A percentile compares a stretch with the other conserved stretches of the same genome.
Conservation (phyloP, 2,329 filamentous ascomycete species). For the Nigrospora osmanthi region DNA sequence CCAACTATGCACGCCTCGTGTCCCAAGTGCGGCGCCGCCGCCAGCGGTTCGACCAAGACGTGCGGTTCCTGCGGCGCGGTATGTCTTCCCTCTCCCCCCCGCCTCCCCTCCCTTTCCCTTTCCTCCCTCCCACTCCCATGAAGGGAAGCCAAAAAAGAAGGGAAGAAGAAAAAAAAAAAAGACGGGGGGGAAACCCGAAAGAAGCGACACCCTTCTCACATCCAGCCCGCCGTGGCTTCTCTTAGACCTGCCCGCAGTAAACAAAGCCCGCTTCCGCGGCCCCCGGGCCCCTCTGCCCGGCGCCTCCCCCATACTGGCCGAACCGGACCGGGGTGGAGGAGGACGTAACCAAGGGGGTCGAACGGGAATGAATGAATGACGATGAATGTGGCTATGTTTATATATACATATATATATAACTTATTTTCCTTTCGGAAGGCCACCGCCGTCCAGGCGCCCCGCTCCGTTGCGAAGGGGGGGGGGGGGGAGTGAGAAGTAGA, state of each 20-base stretch:
- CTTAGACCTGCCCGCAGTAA: constrained; percentile 14
- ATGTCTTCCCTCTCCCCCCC: background rate
- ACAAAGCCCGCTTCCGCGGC: background rate
- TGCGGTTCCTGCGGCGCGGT: constrained; percentile 51
- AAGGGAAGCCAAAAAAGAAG: no score
- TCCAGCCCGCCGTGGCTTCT: constrained; percentile 1
- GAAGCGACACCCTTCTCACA: background rate
- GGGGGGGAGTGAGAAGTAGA: no score
- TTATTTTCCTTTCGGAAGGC: no score
- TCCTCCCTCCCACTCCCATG: no score
- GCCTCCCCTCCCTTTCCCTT: background rate
- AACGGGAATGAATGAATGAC: background rate
- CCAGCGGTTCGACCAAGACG: constrained; percentile 38
- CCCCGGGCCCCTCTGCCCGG: no score
- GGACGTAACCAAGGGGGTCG: no score
- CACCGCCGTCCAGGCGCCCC: no score
- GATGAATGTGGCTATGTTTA: background rate
- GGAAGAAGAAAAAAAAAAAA: background rate
- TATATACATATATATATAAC: no score
- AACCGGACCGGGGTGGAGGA: no score
- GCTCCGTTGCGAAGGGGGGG: no score
- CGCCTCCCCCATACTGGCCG: no score
- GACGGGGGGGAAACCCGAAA: no score
- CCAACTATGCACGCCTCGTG: constrained; percentile 37
- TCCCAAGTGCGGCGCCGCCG: constrained; percentile 48